Evolutionary conservation across 768 basidiomycete genomes (phyloP).

Genomic region (Cystofilobasidium capitatum): DNA sequence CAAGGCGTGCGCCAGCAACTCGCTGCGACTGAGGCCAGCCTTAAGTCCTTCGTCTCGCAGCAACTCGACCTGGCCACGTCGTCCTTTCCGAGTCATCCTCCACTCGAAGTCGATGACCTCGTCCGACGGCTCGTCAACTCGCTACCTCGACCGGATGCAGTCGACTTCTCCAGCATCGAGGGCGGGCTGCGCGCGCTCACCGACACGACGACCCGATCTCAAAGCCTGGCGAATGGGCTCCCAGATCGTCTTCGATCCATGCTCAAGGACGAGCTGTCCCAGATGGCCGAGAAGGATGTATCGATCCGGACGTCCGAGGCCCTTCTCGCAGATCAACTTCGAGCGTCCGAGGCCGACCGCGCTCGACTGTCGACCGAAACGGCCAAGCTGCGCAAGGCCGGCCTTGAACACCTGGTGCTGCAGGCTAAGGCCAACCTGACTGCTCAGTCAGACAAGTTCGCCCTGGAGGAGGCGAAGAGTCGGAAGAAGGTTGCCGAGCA

Average conservation of each 20-base stretch:
- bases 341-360: conserved; percentile 4
- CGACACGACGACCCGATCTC: too few relatives aligned
- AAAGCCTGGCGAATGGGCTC: too few relatives aligned
- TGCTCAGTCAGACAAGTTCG: neutral
- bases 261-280: neutral
- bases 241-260: too few relatives aligned
- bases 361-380: neutral
- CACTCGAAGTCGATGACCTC: neutral
- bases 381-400: conserved; percentile 1
- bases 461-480: neutral
- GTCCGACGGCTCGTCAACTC: neutral
- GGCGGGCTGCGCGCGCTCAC: neutral
- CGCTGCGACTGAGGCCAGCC: too few relatives aligned
- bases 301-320: neutral
- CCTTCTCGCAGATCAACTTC: neutral
- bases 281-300: neutral
- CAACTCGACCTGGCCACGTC: neutral
- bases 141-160: neutral
- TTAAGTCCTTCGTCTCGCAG: neutral
- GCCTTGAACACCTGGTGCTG: neutral
- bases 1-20: too few relatives aligned
- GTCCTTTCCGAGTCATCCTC: neutral
- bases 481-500: neutral
- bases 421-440: neutral
- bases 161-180: neutral